Conservation (phyloP, 2,329 filamentous ascomycete species). For the Sordariomycetes sp. region DNA sequence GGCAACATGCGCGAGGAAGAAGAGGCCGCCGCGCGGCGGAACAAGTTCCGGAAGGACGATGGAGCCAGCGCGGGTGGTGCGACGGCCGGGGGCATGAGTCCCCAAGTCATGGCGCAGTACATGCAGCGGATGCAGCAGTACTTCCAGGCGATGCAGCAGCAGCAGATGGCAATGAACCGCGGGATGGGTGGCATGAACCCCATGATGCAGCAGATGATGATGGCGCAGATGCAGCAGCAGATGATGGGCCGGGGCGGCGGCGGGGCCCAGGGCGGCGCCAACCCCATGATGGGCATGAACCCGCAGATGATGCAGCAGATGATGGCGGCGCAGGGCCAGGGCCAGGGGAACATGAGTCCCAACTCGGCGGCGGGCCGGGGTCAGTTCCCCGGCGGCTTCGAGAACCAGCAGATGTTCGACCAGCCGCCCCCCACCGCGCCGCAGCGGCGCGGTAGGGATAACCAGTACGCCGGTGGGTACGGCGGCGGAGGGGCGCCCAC, state of each 20-base stretch:
- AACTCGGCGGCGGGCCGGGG: conserved; percentile 6
- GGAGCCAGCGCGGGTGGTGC: conserved; percentile 20
- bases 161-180: conserved; percentile 56
- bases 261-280: conserved; percentile 12
- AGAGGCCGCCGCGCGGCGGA: conserved; percentile 45
- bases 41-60: conserved; percentile 44
- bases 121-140: conserved; percentile 98
- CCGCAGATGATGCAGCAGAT: conserved; percentile 48
- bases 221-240: conserved; percentile 59
- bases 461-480: conserved; percentile 16
- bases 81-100: conserved; percentile 62
- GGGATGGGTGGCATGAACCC: conserved; percentile 54
- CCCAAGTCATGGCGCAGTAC: conserved; percentile 96
- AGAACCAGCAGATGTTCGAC: conserved; percentile 11
- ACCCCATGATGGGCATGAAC: conserved; percentile 25
- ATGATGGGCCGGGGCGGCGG: conserved; percentile 34
- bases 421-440: conserved; percentile 16
- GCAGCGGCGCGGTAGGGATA: conserved; percentile 23
- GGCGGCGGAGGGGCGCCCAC: conserved; percentile 49
- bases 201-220: conserved; percentile 65
- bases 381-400: not conserved
- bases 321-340: conserved; percentile 21
- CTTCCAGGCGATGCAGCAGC: conserved; percentile 87
- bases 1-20: conserved; percentile 91
- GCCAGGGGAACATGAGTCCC: conserved; percentile 11